Evolutionary conservation across 1,284 basidiomycete species (phyloP).

Genomic region (Austropuccinia psidii): DNA sequence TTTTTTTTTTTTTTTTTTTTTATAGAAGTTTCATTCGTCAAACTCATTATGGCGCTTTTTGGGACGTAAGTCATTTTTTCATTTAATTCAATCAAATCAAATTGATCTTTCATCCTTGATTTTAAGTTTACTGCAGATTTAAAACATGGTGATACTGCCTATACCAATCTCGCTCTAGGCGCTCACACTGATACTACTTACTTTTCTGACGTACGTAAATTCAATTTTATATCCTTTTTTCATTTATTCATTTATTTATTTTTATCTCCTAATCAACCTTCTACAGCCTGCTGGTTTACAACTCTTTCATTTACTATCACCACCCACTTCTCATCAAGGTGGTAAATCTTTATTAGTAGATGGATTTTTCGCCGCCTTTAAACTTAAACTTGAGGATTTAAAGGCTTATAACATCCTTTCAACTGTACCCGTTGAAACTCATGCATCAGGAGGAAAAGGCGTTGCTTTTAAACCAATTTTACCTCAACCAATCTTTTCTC

Average conservation of each 20-base stretch:
- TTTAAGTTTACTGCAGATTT: conserved; percentile 88
- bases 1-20: neutral
- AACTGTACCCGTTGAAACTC: conserved; percentile 56
- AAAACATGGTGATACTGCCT: conserved; percentile 77
- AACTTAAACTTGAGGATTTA: conserved; percentile 66
- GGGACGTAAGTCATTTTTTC: conserved; percentile 30
- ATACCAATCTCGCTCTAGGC: conserved; percentile 75
- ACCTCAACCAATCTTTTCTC: conserved; percentile 49
- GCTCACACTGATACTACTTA: conserved; percentile 97
- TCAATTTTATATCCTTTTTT: neutral
- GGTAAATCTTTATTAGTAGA: conserved; percentile 86
- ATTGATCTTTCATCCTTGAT: conserved; percentile 82
- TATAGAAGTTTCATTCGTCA: conserved; percentile 21
- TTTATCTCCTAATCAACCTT: neutral
- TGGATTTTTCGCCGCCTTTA: conserved; percentile 80
- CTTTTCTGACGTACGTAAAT: conserved; percentile 56
- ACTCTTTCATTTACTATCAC: conserved; percentile 81
- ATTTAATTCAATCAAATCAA: neutral
- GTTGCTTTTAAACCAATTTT: conserved; percentile 60
- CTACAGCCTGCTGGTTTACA: conserved; percentile 81
- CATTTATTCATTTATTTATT: neutral
- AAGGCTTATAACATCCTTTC: conserved; percentile 66
- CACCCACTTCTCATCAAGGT: conserved; percentile 58
- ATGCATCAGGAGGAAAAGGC: conserved; percentile 60
- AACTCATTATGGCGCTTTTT: conserved; percentile 36